phyloP scores from a whole-genome alignment of 805 yeast species.

The Kluyveromyces siamensis region DNA sequence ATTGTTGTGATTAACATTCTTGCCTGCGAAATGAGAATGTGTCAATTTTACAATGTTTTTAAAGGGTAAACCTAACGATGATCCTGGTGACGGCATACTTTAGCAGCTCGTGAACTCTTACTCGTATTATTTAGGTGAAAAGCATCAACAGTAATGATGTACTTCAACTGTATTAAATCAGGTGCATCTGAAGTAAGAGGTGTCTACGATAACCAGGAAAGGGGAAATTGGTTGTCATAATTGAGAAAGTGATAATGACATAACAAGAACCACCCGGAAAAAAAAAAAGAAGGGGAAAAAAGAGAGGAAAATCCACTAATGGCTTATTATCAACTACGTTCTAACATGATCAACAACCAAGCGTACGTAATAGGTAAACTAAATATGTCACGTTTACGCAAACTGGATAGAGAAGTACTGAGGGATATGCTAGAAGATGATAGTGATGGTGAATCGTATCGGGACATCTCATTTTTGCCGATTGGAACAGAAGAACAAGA shows the following conservation, averaged over 20 bases:
- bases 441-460: constrained; percentile 6
- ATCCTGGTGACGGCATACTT: not conserved
- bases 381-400: constrained; percentile 19
- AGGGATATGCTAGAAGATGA: constrained; percentile 3
- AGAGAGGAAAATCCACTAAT: not conserved
- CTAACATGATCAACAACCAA: not conserved
- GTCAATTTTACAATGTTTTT: constrained; percentile 17
- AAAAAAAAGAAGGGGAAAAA: not conserved
- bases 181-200: too few relatives aligned
- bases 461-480: constrained; percentile 11
- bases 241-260: not conserved
- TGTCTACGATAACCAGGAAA: too few relatives aligned
- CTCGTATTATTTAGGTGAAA: too few relatives aligned
- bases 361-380: not conserved
- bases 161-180: too few relatives aligned
- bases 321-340: too few relatives aligned
- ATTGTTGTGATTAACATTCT: not conserved
- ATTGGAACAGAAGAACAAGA: constrained; percentile 28
- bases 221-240: not conserved
- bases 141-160: not conserved
- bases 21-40: constrained; percentile 6
- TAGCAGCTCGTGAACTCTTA: not conserved
- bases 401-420: constrained; percentile 11
- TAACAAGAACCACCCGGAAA: not conserved
- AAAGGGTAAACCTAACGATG: constrained; percentile 3